phyloP scores from a whole-genome alignment of 2,329 filamentous ascomycete species.

The Neurospora crassa region DNA sequence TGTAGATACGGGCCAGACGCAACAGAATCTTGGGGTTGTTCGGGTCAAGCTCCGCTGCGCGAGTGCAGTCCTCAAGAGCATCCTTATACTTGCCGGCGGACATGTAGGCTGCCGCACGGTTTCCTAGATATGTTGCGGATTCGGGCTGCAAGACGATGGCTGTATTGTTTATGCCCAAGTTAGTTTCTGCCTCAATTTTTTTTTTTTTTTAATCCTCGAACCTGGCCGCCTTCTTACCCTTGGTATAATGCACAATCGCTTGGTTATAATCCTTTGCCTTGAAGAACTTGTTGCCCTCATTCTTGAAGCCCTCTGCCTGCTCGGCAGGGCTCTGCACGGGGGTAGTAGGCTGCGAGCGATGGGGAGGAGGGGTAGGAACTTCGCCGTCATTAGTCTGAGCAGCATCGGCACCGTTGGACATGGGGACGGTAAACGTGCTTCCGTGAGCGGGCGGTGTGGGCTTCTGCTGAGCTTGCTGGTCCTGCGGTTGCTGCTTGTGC shows the following conservation, averaged over 20 bases:
- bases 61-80: constrained; percentile 79
- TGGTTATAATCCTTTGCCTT: constrained; percentile 84
- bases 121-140: constrained; percentile 85
- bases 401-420: constrained; percentile 32
- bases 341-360: constrained; percentile 54
- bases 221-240: constrained; percentile 50
- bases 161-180: constrained; percentile 29
- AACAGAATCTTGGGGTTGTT: constrained; percentile 81
- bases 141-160: constrained; percentile 80
- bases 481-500: constrained; percentile 31
- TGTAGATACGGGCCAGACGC: constrained; percentile 82
- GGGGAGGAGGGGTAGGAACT: constrained; percentile 61
- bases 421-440: constrained; percentile 41
- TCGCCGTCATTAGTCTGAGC: constrained; percentile 32
- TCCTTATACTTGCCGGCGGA: constrained; percentile 68
- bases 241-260: constrained; percentile 88
- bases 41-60: constrained; percentile 74
- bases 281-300: constrained; percentile 91
- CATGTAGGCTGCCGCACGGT: constrained; percentile 91
- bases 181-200: neutral
- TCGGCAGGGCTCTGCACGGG: constrained; percentile 47
- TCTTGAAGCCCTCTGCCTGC: constrained; percentile 86
- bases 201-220: neutral
- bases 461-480: constrained; percentile 25
- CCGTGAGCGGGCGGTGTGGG: constrained; percentile 24